Percentiles rank a stretch among this genome's conserved stretches.
Evolutionary conservation across 805 yeast genomes (phyloP).

Genomic region (Metschnikowia noctiluminum): DNA sequence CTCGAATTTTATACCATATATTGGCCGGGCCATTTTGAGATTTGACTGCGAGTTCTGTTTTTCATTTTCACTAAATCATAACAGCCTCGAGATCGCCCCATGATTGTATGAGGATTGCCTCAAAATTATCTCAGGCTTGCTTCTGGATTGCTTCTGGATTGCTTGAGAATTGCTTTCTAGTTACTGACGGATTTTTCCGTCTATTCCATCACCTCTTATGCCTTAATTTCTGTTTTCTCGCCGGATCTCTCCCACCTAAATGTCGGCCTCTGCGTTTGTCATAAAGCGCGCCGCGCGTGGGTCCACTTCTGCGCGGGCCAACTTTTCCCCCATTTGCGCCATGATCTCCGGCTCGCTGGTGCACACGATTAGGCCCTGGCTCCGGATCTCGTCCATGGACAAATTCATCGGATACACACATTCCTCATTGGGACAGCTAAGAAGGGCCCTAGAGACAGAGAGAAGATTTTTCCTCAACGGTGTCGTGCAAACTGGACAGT

Average conservation of each 20-base stretch:
- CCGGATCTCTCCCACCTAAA: neutral
- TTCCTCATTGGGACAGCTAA: slow-evolving; percentile 26
- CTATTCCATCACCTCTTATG: too few species aligned
- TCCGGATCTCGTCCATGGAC: slow-evolving; percentile 26
- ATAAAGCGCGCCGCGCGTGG: slow-evolving; percentile 27
- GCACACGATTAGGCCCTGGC: slow-evolving; percentile 21
- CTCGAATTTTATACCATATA: too few species aligned
- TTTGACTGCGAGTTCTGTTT: too few species aligned
- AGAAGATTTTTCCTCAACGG: slow-evolving; percentile 24
- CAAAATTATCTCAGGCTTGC: too few species aligned
- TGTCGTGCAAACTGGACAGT: slow-evolving; percentile 30
- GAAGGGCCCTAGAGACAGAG: slow-evolving; percentile 25
- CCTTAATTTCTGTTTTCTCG: neutral
- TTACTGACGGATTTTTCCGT: too few species aligned
- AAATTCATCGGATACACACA: slow-evolving; percentile 36
- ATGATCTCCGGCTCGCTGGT: slow-evolving; percentile 25
- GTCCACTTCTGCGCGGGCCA: slow-evolving; percentile 25
- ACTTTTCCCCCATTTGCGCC: slow-evolving; percentile 24
- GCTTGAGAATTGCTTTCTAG: too few species aligned
- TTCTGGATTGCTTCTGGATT: too few species aligned
- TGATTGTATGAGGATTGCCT: too few species aligned
- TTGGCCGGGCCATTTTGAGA: too few species aligned
- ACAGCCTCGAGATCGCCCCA: too few species aligned
- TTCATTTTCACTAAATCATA: too few species aligned
- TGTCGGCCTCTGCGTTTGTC: slow-evolving; percentile 2